Evolutionary conservation across 1,139 yeast species (phyloP), one percentile per base, ranked within the genome.

Genomic region (Pichia sp.): DNA sequence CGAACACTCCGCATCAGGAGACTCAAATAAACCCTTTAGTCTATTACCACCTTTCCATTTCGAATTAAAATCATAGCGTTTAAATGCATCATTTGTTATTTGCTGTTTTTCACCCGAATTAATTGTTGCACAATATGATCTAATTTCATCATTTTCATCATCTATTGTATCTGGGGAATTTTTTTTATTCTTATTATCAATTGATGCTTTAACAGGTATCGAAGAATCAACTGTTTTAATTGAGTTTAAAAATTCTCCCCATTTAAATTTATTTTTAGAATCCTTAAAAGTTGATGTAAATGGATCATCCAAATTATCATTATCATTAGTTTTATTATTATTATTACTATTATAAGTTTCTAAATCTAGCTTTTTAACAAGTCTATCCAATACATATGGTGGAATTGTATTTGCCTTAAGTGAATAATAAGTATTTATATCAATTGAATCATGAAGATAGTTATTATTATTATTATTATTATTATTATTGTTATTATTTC

Each of bases 31-130:
- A 39, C 68, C 70, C 49, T 76, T 73, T 52, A 85, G 69, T 53
- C 89, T 65, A 50, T 76, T 78, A 53, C 76, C 87, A 32, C 92
- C 94, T 36, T 83, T 83, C 92, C 92, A 85, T 11, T 72, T 64
- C 0, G 76, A 78, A 43, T 67, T 63, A 43, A 76, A 59, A 45
- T 72, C 47, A 58, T 63, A 56, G 32, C 52, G 31, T 29, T 48
- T 42, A 32, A 54, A 48, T 7, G 52, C 47, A 5, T 48, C 43
- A 30, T 34, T 10, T 2, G 29, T 31, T 2, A 34, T 2, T 26
- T 33, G 9, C 8, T 27, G 28, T 27, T 30, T 30, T 9, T 25
- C 27, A 18, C 11, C n/a, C 3, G 41, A 32, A 29, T 27, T 10
- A 4, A 35, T 5, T 27, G 35, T 7, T 5, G 39, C 40, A 26